Conservation (phyloP, 1,284 basidiomycete species). For the Fistulinella cinereoalba region DNA sequence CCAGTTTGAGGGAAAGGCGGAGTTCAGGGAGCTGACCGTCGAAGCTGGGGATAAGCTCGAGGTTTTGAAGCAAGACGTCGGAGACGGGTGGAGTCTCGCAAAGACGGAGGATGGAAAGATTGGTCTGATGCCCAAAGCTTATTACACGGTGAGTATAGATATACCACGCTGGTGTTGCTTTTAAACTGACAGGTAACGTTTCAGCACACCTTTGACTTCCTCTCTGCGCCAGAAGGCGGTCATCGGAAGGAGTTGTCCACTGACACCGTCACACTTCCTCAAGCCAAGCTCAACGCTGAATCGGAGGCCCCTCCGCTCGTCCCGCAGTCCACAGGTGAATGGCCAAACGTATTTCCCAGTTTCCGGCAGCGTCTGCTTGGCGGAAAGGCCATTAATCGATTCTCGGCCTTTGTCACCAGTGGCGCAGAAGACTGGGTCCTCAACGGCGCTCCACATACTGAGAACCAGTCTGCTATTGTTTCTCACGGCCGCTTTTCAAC, state of each 20-base stretch:
- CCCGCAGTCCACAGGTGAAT: slow-evolving; percentile 75
- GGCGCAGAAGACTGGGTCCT: slow-evolving; percentile 81
- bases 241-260: slow-evolving; percentile 35
- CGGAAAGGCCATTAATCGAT: slow-evolving; percentile 75
- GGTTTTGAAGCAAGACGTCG: slow-evolving; percentile 61
- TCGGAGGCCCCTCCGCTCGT: slow-evolving; percentile 45
- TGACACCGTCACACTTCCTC: slow-evolving; percentile 54
- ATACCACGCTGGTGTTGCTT: not conserved
- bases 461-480: slow-evolving; percentile 21
- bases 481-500: slow-evolving; percentile 28
- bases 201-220: slow-evolving; percentile 64
- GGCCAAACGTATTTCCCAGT: slow-evolving; percentile 56
- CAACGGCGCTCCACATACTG: slow-evolving; percentile 43
- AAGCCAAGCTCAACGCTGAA: slow-evolving; percentile 28
- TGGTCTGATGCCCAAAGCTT: slow-evolving; percentile 66
- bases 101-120: slow-evolving; percentile 52
- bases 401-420: slow-evolving; percentile 80
- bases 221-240: slow-evolving; percentile 45
- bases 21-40: slow-evolving; percentile 66
- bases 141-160: slow-evolving; percentile 59
- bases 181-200: slow-evolving; percentile 3
- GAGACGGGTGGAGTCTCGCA: slow-evolving; percentile 75
- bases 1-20: slow-evolving; percentile 67
- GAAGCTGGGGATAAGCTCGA: slow-evolving; percentile 64
- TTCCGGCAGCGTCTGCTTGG: slow-evolving; percentile 70